These are phyloP conservation scores for Echeveria elegans DNA, from an alignment of 164 flowering plant genomes.

Conservation along the genomic window DNA sequence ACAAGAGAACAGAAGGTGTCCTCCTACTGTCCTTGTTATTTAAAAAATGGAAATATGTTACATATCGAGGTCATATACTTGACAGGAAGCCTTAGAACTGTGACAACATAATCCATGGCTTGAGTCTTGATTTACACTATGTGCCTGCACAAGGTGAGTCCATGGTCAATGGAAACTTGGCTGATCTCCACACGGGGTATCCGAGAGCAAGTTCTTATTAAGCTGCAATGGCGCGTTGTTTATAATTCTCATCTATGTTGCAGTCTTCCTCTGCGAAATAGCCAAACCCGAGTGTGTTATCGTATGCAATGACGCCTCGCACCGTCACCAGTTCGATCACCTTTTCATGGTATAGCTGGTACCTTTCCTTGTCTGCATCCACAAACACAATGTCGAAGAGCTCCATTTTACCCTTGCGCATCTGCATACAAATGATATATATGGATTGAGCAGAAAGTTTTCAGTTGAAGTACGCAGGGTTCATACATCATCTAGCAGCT, in stretches of 20 bases:
- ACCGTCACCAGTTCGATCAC: conserved; percentile 9
- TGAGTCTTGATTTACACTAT: conserved; percentile 14
- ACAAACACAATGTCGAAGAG: conserved; percentile 15
- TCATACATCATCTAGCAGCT: conserved; percentile 11
- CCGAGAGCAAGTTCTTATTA: conserved; percentile 28
- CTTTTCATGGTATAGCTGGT: conserved; percentile 15
- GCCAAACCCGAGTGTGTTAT: conserved; percentile 15
- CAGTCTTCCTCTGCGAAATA: conserved; percentile 17
- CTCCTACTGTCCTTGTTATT: too few relatives aligned
- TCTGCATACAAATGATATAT: not conserved
- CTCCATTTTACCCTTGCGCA: not conserved
- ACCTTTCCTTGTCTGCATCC: conserved; percentile 15
- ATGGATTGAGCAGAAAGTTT: not conserved
- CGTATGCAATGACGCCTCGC: conserved; percentile 12
- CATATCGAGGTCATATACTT: too few relatives aligned
- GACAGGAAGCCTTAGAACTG: too few relatives aligned
- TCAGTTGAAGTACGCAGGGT: not conserved
- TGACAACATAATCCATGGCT: too few relatives aligned
- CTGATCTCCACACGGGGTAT: conserved; percentile 32
- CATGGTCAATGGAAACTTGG: conserved; percentile 39
- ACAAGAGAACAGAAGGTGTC: too few relatives aligned
- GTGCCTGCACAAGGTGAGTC: conserved; percentile 49
- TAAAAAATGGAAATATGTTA: too few relatives aligned
- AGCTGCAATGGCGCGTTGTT: conserved; percentile 11
- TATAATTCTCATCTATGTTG: conserved; percentile 11